Base-by-base conservation (phyloP, 345 rosid species). In the Citrus inodora region DNA sequence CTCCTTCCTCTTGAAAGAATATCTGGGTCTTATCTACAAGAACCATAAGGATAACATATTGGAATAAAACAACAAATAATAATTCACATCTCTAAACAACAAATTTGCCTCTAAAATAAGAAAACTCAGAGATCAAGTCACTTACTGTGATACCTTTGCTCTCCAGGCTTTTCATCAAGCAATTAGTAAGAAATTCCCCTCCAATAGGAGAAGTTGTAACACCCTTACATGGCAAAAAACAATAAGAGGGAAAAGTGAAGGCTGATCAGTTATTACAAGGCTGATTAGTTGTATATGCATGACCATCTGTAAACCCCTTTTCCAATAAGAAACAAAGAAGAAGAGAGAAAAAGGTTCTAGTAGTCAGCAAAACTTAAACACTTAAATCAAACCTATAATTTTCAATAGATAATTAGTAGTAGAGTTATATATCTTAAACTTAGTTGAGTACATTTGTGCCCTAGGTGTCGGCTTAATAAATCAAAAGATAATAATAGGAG, bases 1-100 rank as follows among this genome's bases (percentile, higher is more conserved):
- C 85, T 97, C 99, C 87, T 94, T 94, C 85, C 99, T 90, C 91
- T 93, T 94, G 85, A 94, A 97, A 38, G 99, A 94, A 81, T 97
- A 97, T 84, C 98, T 94, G 21, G 99, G 99, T 85, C 82, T 93
- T 82, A 97, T 92, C 99, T 97, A 87, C 80, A 88, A 69, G 75
- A 79, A 73, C 28, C 77, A 80, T 73, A 73, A 84, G 80, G 35
- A 79, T 16, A 71, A 46, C 37, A 58, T 48, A 67, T 40, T 19
- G 25, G 74, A 80, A 17, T 30, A 30, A 70, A 61, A 75, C 17
- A 61, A 72, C 60, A 17, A 74, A 37, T 16, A 81, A 73, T 16
- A 9, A 56, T n/a, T 22, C 10, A 48, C 7, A 71, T 62, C 28
- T 58, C 80, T 16, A 25, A 33, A 37, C 35, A 67, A 63, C 64